phyloP scores from a whole-genome alignment of 1,139 yeast species.

The Nakaseomyces glabratus region DNA sequence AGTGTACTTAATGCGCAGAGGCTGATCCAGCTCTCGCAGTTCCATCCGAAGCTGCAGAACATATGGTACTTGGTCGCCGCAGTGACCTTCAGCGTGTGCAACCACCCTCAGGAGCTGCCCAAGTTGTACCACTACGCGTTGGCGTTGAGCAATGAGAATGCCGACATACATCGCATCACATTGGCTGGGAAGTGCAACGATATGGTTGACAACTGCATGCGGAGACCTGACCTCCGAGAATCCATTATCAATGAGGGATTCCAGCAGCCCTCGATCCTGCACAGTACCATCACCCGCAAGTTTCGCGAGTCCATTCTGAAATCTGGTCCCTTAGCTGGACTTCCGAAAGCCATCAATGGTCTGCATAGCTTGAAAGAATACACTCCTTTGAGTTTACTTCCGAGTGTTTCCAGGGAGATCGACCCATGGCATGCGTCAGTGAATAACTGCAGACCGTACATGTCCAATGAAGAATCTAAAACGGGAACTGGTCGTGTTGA shows the following conservation, averaged over 20 bases:
- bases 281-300: constrained; percentile 40
- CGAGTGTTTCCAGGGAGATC: constrained; percentile 13
- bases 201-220: constrained; percentile 11
- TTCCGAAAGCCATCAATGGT: constrained; percentile 77
- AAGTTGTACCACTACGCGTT: constrained; percentile 65
- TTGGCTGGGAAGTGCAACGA: constrained; percentile 18
- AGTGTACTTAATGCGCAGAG: constrained; percentile 53
- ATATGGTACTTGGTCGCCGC: constrained; percentile 76
- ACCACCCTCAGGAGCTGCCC: constrained; percentile 75
- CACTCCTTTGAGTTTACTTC: constrained; percentile 46
- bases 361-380: constrained; percentile 53
- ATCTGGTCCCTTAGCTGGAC: constrained; percentile 65
- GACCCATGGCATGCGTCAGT: constrained; percentile 22
- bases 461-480: constrained; percentile 8
- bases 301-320: constrained; percentile 69
- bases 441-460: constrained; percentile 14
- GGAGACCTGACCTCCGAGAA: constrained; percentile 10
- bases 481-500: constrained; percentile 10
- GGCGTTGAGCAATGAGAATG: constrained; percentile 37
- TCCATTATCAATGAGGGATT: constrained; percentile 17
- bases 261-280: constrained; percentile 18
- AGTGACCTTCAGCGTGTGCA: constrained; percentile 72
- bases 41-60: constrained; percentile 43
- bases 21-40: constrained; percentile 43
- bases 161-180: constrained; percentile 16